These are phyloP conservation scores for Penicillium crystallinum DNA, from an alignment of 495 filamentous ascomycete genomes.

Conservation along the genomic window DNA sequence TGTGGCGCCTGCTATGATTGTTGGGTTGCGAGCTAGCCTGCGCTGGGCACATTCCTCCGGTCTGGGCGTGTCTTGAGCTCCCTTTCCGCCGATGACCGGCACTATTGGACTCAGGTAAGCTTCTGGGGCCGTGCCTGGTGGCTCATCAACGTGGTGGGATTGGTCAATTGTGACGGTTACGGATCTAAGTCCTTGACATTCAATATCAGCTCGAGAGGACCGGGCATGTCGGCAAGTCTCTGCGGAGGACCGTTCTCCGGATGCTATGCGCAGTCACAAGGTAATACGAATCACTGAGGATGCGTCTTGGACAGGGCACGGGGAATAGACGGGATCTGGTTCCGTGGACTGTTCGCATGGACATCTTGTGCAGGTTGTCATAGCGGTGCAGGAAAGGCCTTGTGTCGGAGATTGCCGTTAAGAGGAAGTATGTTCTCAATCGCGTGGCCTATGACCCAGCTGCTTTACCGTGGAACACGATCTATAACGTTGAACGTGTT, in stretches of 20 bases:
- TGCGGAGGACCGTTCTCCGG: slow-evolving; percentile 5
- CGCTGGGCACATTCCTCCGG: slow-evolving; percentile 8
- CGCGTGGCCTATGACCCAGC: no score
- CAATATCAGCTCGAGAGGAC: neutral
- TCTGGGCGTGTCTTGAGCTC: neutral
- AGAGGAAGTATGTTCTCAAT: no score
- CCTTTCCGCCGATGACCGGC: slow-evolving; percentile 19
- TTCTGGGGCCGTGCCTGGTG: neutral
- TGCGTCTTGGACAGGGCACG: neutral
- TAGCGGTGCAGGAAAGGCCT: no score
- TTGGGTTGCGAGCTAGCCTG: slow-evolving; percentile 1
- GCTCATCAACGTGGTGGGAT: neutral
- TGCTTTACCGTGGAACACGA: no score
- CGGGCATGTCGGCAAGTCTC: neutral
- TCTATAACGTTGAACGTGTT: no score
- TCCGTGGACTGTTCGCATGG: neutral
- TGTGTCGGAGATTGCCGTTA: no score
- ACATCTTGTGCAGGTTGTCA: neutral
- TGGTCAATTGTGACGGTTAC: slow-evolving; percentile 1
- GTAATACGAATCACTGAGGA: neutral
- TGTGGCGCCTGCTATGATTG: slow-evolving; percentile 8
- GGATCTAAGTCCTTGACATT: neutral
- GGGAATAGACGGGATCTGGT: neutral
- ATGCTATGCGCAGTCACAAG: neutral
- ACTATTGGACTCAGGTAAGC: neutral